These are phyloP conservation scores for Echria macrotheca DNA, from an alignment of 495 filamentous ascomycete species.

Conservation along the genomic window DNA sequence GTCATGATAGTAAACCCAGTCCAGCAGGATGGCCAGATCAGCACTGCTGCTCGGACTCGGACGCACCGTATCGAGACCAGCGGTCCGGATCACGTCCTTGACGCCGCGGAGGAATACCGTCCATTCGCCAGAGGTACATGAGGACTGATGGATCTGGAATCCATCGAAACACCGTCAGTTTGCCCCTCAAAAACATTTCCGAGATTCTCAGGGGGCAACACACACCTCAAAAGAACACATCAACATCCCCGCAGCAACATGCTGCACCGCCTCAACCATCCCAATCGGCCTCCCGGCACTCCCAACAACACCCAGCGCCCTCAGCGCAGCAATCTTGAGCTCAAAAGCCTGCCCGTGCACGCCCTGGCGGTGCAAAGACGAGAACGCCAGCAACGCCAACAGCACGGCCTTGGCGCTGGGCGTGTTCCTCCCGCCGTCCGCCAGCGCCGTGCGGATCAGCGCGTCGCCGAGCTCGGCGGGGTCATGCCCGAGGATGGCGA, in stretches of 20 bases:
- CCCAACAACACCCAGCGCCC: not conserved
- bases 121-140: constrained; percentile 25
- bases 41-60: constrained; percentile 2
- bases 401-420: constrained; percentile 20
- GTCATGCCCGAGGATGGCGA: constrained; percentile 22
- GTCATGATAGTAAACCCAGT: constrained; percentile 37
- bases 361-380: constrained; percentile 26
- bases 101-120: constrained; percentile 22
- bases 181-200: not conserved
- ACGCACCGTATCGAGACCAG: constrained; percentile 8
- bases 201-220: not conserved
- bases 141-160: constrained; percentile 19
- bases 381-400: constrained; percentile 27
- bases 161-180: not conserved
- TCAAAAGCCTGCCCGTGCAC: constrained; percentile 26
- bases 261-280: constrained; percentile 26
- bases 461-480: constrained; percentile 19
- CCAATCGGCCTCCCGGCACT: not conserved
- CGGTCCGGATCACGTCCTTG: constrained; percentile 20
- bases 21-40: constrained; percentile 23
- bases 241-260: constrained; percentile 34
- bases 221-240: constrained; percentile 33
- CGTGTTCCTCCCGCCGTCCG: constrained; percentile 16
- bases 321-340: constrained; percentile 3
- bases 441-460: constrained; percentile 18